Conservation (phyloP, 148 eudicot genomes). For the Chenopodium formosanum region DNA sequence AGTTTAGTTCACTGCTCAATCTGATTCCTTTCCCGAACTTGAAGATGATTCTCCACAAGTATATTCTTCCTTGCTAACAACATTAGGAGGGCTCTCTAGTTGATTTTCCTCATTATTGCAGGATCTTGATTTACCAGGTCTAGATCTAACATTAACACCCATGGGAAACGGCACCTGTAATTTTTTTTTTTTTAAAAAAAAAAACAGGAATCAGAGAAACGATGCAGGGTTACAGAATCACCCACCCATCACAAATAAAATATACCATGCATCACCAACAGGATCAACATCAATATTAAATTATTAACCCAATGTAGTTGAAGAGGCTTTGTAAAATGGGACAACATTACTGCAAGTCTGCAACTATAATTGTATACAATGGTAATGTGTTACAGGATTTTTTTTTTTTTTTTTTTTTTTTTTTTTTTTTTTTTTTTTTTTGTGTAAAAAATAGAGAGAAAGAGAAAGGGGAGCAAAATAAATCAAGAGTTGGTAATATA, state of each 20-base stretch:
- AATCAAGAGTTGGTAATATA: neutral
- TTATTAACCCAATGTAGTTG: neutral
- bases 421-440: too few relatives aligned
- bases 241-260: neutral
- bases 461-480: neutral
- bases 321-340: neutral
- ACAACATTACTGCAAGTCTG: neutral
- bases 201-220: neutral
- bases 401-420: too few relatives aligned
- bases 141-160: constrained; percentile 63
- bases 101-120: constrained; percentile 46
- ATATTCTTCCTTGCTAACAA: constrained; percentile 46
- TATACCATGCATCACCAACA: neutral
- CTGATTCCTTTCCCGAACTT: constrained; percentile 56
- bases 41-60: constrained; percentile 50
- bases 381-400: neutral
- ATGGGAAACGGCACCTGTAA: constrained; percentile 82
- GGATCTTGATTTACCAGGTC: constrained; percentile 48
- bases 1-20: constrained; percentile 49
- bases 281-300: neutral
- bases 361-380: neutral
- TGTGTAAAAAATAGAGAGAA: too few relatives aligned
- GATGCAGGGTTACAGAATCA: neutral
- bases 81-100: constrained; percentile 38
- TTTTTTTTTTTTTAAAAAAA: neutral